Percentiles rank a stretch among this genome's conserved stretches.
Conservation (phyloP, 768 basidiomycete genomes). For the Artomyces pyxidatus region DNA sequence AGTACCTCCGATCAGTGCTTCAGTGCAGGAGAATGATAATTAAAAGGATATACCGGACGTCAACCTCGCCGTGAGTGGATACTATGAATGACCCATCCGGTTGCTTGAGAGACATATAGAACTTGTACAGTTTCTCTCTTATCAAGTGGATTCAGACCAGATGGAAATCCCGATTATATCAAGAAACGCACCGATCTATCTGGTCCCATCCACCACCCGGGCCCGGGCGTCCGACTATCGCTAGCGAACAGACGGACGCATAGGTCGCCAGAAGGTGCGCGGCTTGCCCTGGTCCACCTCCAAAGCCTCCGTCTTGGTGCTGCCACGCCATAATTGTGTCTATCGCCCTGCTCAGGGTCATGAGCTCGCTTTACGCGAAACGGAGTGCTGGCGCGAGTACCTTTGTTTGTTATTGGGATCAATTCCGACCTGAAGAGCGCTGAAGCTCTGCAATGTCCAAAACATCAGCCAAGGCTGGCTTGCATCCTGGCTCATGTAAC, state of each 20-base stretch:
- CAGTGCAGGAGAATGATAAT: background rate
- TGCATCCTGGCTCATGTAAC: constrained; percentile 83
- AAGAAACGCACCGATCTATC: constrained; percentile 60
- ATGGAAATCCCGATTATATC: background rate
- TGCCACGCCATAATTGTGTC: constrained; percentile 77
- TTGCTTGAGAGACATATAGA: constrained; percentile 89
- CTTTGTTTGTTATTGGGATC: constrained; percentile 72
- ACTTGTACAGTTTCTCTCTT: constrained; percentile 73
- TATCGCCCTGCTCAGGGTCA: constrained; percentile 45
- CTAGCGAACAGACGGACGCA: constrained; percentile 76
- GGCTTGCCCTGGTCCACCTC: constrained; percentile 84
- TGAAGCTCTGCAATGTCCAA: constrained; percentile 86
- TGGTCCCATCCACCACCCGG: constrained; percentile 77
- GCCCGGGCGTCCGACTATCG: constrained; percentile 71
- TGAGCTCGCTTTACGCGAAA: constrained; percentile 3
- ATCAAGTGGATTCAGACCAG: background rate
- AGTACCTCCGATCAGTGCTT: background rate
- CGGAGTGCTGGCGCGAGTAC: constrained; percentile 31
- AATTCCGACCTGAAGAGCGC: constrained; percentile 65
- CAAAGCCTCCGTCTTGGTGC: constrained; percentile 84
- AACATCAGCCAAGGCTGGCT: constrained; percentile 94
- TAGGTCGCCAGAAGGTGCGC: constrained; percentile 89
- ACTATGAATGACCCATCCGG: constrained; percentile 92
- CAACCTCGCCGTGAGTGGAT: constrained; percentile 81
- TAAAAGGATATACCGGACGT: constrained; percentile 62